Evolutionary conservation across 257 asterid species (phyloP), one percentile per base, ranked within the genome.

Genomic region (Solanum infundibuliforme): DNA sequence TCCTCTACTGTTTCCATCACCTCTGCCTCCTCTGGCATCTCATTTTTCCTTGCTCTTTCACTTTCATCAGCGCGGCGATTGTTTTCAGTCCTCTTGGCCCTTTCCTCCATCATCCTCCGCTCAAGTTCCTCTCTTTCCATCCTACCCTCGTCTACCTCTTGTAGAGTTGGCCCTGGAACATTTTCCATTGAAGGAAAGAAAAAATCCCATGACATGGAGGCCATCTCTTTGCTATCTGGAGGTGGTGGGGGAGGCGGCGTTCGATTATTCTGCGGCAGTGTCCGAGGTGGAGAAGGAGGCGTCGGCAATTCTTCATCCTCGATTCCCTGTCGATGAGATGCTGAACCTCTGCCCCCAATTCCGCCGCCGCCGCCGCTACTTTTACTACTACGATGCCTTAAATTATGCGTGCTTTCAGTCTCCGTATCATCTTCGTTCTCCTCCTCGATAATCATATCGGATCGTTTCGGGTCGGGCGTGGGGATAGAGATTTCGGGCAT

Each of bases 401-500:
- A 89, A 88, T 90, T 89, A 81, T 93, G 95, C 75, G 43, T 87
- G 68, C 92, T 92, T 88, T 93, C 98, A 5, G 38, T 43, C 72
- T 92, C 96, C 46, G 81, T 52, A 8, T 94, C 98, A 46, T 93
- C 97, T 72, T 97, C 98, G 23, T 91, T 86, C 87, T 94, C 99
- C 89, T 95, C 98, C 88, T 95, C 98, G 0, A 92, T 88, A 10
- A 97, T 96, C 79, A 98, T 89, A 60, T 94, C 98, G 5, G 94
- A 77, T 31, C 89, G 93, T 62, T 91, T 92, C 88, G 89, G 87
- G 3, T 90, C 93, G 5, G 94, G 89, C 10, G 58, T 69, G 11
- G 94, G 96, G 31, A 92, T 91, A 27, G 91, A 71, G 85, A 95
- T 93, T 85, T 95, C 99, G 4, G 99, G 99, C 98, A 94, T 94